phyloP scores from a whole-genome alignment of 148 eudicot species.

The Linanthus parryae region DNA sequence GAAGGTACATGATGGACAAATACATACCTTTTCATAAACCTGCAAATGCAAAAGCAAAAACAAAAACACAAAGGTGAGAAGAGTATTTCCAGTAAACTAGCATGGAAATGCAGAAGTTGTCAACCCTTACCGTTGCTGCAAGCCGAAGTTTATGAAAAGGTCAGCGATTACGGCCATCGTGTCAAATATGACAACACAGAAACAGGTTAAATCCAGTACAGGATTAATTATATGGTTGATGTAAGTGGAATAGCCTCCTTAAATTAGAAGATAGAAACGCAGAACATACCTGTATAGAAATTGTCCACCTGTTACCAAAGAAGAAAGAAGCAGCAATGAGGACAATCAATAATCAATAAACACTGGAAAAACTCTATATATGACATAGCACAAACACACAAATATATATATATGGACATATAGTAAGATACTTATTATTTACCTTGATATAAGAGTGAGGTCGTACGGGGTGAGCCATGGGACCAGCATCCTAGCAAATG shows the following conservation, averaged over 20 bases:
- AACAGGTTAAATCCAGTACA: too few species aligned
- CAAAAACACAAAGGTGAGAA: constrained; percentile 11
- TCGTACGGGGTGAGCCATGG: constrained; percentile 99
- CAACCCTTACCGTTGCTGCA: constrained; percentile 95
- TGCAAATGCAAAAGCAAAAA: constrained; percentile 22
- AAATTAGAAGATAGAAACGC: not conserved
- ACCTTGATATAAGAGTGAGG: constrained; percentile 99
- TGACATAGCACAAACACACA: too few species aligned
- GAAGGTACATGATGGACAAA: not conserved
- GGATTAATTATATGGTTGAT: too few species aligned
- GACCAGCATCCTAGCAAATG: constrained; percentile 86
- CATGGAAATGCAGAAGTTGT: too few species aligned
- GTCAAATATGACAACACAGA: constrained; percentile 18
- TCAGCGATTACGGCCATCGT: too few species aligned
- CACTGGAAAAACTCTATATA: too few species aligned
- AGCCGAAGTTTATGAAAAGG: too few species aligned
- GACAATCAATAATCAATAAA: too few species aligned
- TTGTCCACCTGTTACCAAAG: constrained; percentile 80
- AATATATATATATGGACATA: too few species aligned
- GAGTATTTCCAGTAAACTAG: constrained; percentile 1
- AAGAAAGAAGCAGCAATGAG: constrained; percentile 7
- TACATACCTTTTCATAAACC: constrained; percentile 88
- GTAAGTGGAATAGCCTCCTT: not conserved
- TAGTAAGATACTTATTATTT: constrained; percentile 1
- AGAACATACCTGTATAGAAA: constrained; percentile 92